A percentile compares a stretch with the other conserved stretches of the same genome.
phyloP scores from a whole-genome alignment of 2,329 filamentous ascomycete genomes.

The Colletotrichum spinosum region DNA sequence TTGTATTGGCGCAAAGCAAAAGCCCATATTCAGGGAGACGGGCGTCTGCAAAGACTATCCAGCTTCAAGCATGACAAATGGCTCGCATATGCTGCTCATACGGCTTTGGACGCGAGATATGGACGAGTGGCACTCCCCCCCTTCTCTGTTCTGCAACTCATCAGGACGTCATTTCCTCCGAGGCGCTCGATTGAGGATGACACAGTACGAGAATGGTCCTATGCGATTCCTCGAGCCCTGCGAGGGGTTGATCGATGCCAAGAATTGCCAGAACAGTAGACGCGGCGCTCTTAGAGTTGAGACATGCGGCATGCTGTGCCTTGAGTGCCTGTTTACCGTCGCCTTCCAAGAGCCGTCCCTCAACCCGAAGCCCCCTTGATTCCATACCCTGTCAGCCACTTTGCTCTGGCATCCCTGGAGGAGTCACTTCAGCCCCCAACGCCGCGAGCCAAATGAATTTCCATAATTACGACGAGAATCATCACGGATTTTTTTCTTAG shows the following conservation, averaged over 20 bases:
- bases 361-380: background rate
- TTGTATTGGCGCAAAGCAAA: too few relatives aligned
- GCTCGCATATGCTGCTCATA: too few relatives aligned
- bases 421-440: too few relatives aligned
- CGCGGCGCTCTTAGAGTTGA: constrained; percentile 28
- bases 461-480: too few relatives aligned
- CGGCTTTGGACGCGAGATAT: too few relatives aligned
- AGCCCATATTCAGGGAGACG: too few relatives aligned
- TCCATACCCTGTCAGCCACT: background rate
- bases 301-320: constrained; percentile 8
- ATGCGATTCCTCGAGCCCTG: background rate
- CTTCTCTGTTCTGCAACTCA: too few relatives aligned
- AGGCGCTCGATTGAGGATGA: background rate
- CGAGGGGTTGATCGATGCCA: constrained; percentile 18
- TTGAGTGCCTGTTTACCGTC: constrained; percentile 1
- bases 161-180: background rate
- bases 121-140: too few relatives aligned
- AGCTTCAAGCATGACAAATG: too few relatives aligned
- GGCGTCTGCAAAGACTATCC: too few relatives aligned
- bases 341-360: background rate
- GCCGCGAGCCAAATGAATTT: too few relatives aligned
- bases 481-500: too few relatives aligned
- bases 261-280: constrained; percentile 16
- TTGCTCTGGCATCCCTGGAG: background rate
- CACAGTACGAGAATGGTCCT: background rate